Base-by-base conservation (phyloP, 345 rosid species). In the Eucalyptus microcorys region DNA sequence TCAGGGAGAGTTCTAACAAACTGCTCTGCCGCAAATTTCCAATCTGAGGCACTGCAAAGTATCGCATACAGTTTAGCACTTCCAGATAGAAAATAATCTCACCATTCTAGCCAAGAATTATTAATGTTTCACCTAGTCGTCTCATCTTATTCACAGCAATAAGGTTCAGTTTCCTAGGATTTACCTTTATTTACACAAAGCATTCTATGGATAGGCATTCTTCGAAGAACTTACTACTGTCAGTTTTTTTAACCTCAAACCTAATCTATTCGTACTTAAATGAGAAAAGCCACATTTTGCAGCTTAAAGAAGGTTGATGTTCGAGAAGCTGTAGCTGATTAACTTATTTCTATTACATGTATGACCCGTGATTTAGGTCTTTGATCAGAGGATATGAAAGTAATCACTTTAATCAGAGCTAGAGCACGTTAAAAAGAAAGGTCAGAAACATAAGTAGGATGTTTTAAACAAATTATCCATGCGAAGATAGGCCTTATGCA, bases 1-100 rank as follows among this genome's bases (percentile, higher is more conserved):
- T 98, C 96, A 3, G 96, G 98, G 19, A 98, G 93, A 88, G 7
- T 89, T 89, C 92, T 94, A 66, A 96, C 99, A 90, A 98, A 97
- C 89, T 94, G 96, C 92, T 96, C 94, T 5, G 99, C 99, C 88
- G 94, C 99, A 89, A 96, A 98, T 91, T 96, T 96, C 99, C 99
- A 98, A 93, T 98, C 96, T 7, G 92, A 80, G n/a, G 95, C 89
- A 92, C 99, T 98, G 98, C 87, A 91, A 19, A 88, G 90, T 52
- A 52, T 42, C 79, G 83, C 90, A 86, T 34, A 83, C n/a, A 90
- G 42, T 55, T 85, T 48, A 86, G 53, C 53, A 66, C 55, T 80
- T 37, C 3, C 43, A 49, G 49, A 79, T 48, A 83, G 87, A 37
- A 55, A 55, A 49, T 37, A 76, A 76, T 76, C 83, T 43, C 83